Evolutionary conservation across 83 land plant species (phyloP).

Genomic region (Picea abies): DNA sequence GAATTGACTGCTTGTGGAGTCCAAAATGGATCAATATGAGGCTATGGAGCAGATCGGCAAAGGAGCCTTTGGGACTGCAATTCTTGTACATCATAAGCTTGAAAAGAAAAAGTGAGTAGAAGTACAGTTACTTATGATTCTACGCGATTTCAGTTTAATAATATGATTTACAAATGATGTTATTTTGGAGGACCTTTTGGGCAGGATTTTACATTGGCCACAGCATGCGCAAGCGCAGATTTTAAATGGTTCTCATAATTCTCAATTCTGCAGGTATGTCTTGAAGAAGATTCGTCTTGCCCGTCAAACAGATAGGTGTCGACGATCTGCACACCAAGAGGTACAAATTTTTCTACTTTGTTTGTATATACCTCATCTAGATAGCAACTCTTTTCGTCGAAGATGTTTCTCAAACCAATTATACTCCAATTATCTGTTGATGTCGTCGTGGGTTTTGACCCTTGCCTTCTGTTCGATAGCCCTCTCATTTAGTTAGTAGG

Average conservation of each 20-base stretch:
- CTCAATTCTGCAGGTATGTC: conserved; percentile 40
- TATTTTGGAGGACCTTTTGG: no score
- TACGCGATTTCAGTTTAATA: neutral
- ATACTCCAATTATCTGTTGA: no score
- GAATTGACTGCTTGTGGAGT: conserved; percentile 11
- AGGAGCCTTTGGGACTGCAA: conserved; percentile 94
- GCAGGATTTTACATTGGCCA: neutral
- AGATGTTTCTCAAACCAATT: neutral
- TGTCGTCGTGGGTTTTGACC: neutral
- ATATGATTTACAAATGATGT: neutral
- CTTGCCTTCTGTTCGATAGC: neutral
- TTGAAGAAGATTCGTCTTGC: conserved; percentile 62
- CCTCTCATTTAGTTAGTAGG: neutral
- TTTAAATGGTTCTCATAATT: neutral
- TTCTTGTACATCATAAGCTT: conserved; percentile 89
- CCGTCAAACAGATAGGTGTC: conserved; percentile 54
- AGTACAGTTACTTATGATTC: neutral
- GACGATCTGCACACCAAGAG: conserved; percentile 59
- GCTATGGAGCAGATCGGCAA: conserved; percentile 95
- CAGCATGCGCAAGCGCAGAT: neutral
- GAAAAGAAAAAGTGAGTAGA: conserved; percentile 80
- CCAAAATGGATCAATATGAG: conserved; percentile 90
- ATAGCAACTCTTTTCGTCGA: neutral
- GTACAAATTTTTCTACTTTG: conserved; percentile 16
- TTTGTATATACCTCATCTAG: neutral